Evolutionary conservation across 441 rosid species (phyloP), one percentile per base, ranked within the genome.

Genomic region (Flueggea neowawraea): DNA sequence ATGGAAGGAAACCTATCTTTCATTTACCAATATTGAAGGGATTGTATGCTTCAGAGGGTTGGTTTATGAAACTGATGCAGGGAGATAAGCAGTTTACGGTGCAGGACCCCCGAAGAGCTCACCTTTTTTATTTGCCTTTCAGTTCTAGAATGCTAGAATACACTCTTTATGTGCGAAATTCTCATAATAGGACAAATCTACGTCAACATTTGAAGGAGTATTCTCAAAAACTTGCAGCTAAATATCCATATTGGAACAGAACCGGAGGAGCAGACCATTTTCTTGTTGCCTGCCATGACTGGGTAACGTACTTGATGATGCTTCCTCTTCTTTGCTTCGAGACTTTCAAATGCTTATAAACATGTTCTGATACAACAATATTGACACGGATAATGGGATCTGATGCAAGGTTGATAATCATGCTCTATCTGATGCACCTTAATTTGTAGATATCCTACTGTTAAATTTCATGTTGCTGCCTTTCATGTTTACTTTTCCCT

Each of bases 251-350:
- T 78, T 58, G 83, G 78, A 65, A 78, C 84, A 74, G 91, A 31
- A 93, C 87, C 61, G 55, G 28, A 3, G 97, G 98, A 7, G 98
- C 95, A 3, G 98, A 93, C 73, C 98, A 93, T 67, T 86, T 93
- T 67, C 70, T 93, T 48, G 77, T 86, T 68, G 85, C 97, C 47
- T 90, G 97, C 65, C 97, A 90, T 53, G 98, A 93, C 57, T 93
- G 98, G 97, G 98, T 93, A 90, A 43, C 3, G 45, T 48, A 72
- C 51, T 44, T 22, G 28, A 22, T 22, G 28, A 22, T 22, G 28
- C 28, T 22, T 22, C 28, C 50, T 75, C 44, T 50, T 41, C 52
- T 0, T 16, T n/a, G 17, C 1, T n/a, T 58, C 15, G 12, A 32
- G 15, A 5, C 50, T 67, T 41, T 54, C 41, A 22, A 22, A 22